Evolutionary conservation across 768 basidiomycete genomes (phyloP), one percentile per base, ranked within the genome.

Genomic region (Tulasnella sp.): DNA sequence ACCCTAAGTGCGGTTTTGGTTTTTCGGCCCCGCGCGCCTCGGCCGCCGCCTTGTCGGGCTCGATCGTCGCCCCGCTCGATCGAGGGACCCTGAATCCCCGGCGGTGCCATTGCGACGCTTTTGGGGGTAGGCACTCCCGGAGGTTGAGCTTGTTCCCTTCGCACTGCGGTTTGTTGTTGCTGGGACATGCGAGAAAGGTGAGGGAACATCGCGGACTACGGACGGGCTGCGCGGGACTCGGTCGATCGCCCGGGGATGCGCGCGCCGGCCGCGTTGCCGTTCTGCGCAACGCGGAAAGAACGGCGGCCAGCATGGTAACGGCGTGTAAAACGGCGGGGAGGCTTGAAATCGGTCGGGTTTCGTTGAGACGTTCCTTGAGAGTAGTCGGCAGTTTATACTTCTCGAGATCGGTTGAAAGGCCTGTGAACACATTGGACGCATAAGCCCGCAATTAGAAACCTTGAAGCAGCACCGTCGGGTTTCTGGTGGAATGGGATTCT

Each of bases 121-220:
- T 51, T 51, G 51, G 23, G 61, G 61, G 11, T 13, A 67, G 4
- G 16, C 15, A 2, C 29, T 5, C 61, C 11, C 5, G 5, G n/a
- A 44, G 15, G 13, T 44, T 18, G 44, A 44, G 44, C 44, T 44
- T 44, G 44, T 44, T 44, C 44, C n/a, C 4, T 44, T 16, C 44
- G 15, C 35, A 35, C 26, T 26, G 13, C 29, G n/a, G 5, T 29
- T 13, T 29, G 61, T 13, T 29, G 61, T n/a, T 67, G 61, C 29
- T 9, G 61, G 61, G 13, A 67, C 61, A 67, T 67, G 61, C 61
- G 2, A 35, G 61, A 67, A 67, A 16, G 23, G 61, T 67, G 61
- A 67, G 61, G 61, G 26, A 67, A 67, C 61, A 26, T 67, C 61
- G 61, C 61, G 61, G 61, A 67, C 61, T 67, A 35, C 61, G n/a